Evolutionary conservation across 179 eudicot species (phyloP).

Genomic region (Patellifolia procumbens): DNA sequence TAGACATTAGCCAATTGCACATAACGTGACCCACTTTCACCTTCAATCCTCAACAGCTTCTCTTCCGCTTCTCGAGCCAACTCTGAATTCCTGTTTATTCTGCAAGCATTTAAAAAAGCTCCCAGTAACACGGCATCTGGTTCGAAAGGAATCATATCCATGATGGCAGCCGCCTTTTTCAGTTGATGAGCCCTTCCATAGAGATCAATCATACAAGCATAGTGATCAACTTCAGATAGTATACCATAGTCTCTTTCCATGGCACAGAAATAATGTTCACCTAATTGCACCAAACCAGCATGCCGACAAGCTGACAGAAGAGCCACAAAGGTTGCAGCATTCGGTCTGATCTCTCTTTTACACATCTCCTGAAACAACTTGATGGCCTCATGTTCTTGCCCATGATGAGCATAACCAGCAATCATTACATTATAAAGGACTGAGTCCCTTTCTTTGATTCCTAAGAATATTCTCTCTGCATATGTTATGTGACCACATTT

Average conservation of each 20-base stretch:
- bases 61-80: conserved; percentile 65
- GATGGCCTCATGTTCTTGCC: conserved; percentile 63
- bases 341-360: conserved; percentile 45
- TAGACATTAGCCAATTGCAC: conserved; percentile 82
- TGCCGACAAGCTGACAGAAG: conserved; percentile 87
- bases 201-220: conserved; percentile 90
- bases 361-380: conserved; percentile 63
- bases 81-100: conserved; percentile 47
- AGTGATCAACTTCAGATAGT: conserved; percentile 66
- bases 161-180: conserved; percentile 59
- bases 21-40: conserved; percentile 61
- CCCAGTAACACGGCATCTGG: conserved; percentile 66
- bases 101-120: conserved; percentile 78
- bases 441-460: conserved; percentile 39
- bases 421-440: conserved; percentile 84
- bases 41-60: conserved; percentile 58
- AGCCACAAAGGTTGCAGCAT: conserved; percentile 78
- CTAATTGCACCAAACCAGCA: conserved; percentile 64
- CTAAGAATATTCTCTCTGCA: conserved; percentile 52
- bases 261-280: conserved; percentile 61
- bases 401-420: conserved; percentile 81
- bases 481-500: conserved; percentile 78
- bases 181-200: conserved; percentile 71
- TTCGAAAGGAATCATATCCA: conserved; percentile 51
- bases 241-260: conserved; percentile 61